Evolutionary conservation across 208 protist species (phyloP), one percentile per base, ranked within the genome.

Genomic region (Trichomonas vaginalis): DNA sequence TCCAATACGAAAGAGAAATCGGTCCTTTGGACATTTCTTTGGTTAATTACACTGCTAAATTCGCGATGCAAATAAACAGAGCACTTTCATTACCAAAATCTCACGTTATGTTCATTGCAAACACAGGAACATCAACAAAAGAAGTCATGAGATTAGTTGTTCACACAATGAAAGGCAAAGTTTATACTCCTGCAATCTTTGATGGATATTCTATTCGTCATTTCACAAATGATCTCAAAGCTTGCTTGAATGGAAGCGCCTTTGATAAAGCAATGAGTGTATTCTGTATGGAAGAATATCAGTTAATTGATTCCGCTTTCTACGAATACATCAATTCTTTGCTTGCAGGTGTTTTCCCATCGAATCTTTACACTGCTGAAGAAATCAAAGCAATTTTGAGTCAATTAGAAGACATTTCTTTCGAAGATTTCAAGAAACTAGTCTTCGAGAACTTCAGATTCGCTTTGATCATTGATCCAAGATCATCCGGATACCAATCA

Each of bases 221-320:
- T 32, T 92, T 92, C 46, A 40, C 45, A 9, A 92, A 51, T 39
- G 86, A 92, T 51, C n/a, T 92, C 15, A 92, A 92, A 39, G 86
- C 42, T 9, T 92, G 86, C 27, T 45, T 92, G 8, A 39, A 14
- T 35, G 17, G 45, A 27, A 45, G 40, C 46, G 45, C 86, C 35
- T 48, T 45, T 15, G 45, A 92, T 6, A 92, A 92, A 2, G n/a
- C 48, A 17, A 35, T 92, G 8, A 15, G 45, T 51, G 45, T 92
- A 1, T 92, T 92, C 40, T 92, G 86, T 32, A 92, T 92, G 12
- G 86, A 92, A 51, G 86, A 92, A 32, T 92, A 92, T 51, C 86
- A 92, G 15, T n/a, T 92, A 8, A 37, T 92, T 39, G 45, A 92
- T 51, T 3, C 42, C 14, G 35, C 40, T 17, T 92, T 92, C 45